phyloP scores from a whole-genome alignment of 2,329 filamentous ascomycete species.

The Pseudogymnoascus verrucosus region DNA sequence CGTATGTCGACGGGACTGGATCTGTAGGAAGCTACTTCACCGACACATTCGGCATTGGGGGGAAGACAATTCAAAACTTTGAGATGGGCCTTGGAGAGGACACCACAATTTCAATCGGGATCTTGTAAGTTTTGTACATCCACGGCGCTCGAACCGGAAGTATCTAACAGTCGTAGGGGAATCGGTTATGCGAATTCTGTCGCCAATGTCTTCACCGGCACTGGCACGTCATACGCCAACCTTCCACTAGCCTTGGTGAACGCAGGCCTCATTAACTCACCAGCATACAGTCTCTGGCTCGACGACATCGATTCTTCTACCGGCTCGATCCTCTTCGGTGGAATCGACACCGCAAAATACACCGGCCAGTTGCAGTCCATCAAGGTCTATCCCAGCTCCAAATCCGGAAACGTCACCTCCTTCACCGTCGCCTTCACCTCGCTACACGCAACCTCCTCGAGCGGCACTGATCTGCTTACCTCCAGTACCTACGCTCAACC shows the following conservation, averaged over 20 bases:
- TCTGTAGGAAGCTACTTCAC: conserved; percentile 50
- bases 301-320: conserved; percentile 29
- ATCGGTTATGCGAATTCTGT: conserved; percentile 42
- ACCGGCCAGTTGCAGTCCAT: conserved; percentile 30
- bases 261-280: conserved; percentile 36
- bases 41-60: conserved; percentile 46
- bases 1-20: conserved; percentile 50
- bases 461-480: conserved; percentile 19
- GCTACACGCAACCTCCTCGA: conserved; percentile 23
- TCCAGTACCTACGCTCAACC: conserved; percentile 32
- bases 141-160: background rate
- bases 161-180: conserved; percentile 33
- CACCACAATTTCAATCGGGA: conserved; percentile 44
- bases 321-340: conserved; percentile 37
- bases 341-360: conserved; percentile 40
- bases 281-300: conserved; percentile 33
- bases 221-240: conserved; percentile 30
- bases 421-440: conserved; percentile 29
- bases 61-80: conserved; percentile 40
- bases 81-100: conserved; percentile 47
- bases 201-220: conserved; percentile 38
- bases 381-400: conserved; percentile 21
- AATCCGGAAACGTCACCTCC: conserved; percentile 16
- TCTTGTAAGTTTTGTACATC: conserved; percentile 22
- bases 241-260: conserved; percentile 29